Evolutionary conservation across 176 grass and related monocot species (phyloP).

Genomic region (Phyllostachys edulis): DNA sequence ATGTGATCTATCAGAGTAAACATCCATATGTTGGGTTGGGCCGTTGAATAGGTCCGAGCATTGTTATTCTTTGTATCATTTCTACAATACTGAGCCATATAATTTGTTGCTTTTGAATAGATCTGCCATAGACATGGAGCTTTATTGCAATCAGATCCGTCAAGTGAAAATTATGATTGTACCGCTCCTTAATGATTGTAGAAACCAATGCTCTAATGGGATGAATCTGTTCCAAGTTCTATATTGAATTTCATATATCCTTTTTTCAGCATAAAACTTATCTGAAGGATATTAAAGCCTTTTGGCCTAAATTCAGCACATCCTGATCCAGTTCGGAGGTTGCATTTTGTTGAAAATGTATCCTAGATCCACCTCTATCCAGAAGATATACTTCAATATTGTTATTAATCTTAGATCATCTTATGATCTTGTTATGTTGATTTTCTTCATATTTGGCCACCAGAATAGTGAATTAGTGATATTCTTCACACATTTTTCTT

Average conservation of each 20-base stretch:
- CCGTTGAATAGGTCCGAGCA: background rate
- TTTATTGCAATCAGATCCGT: background rate
- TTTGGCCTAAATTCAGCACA: background rate
- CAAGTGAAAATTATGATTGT: background rate
- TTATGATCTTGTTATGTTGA: background rate
- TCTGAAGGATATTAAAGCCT: background rate
- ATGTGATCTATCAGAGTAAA: background rate
- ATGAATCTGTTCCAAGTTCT: background rate
- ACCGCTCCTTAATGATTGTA: background rate
- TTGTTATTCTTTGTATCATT: background rate
- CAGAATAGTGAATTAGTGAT: background rate
- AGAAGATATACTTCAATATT: background rate
- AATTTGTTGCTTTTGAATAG: background rate
- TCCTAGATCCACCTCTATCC: background rate
- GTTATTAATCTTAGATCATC: background rate
- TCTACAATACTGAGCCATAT: background rate
- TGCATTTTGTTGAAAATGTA: background rate
- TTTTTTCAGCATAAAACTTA: background rate
- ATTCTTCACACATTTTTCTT: background rate
- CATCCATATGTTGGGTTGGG: constrained; percentile 14
- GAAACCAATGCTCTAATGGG: background rate
- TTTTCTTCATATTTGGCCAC: background rate
- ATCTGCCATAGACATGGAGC: background rate
- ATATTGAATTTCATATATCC: background rate
- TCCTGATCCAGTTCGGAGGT: background rate